Evolutionary conservation across 192 early-diverging fungal genomes (phyloP).

Genomic region (Coemansia sp.): DNA sequence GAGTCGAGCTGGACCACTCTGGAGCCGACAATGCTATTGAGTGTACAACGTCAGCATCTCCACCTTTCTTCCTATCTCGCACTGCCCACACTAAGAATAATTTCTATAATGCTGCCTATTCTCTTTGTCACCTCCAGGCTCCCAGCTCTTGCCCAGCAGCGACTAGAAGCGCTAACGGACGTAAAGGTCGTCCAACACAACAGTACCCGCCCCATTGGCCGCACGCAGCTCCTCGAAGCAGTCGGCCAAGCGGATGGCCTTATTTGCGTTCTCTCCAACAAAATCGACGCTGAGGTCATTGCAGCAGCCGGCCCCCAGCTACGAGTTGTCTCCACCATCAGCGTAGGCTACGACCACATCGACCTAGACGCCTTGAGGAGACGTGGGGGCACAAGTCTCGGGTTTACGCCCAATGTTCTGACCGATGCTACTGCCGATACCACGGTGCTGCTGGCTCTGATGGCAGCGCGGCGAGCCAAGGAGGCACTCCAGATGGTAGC

Average conservation of each 20-base stretch:
- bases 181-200: constrained; percentile 61
- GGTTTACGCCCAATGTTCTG: constrained; percentile 83
- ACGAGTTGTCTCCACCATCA: constrained; percentile 73
- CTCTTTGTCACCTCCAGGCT: constrained; percentile 56
- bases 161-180: constrained; percentile 44
- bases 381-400: constrained; percentile 59
- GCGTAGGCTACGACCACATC: constrained; percentile 84
- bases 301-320: constrained; percentile 63
- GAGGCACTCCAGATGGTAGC: constrained; percentile 48
- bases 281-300: constrained; percentile 69
- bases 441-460: constrained; percentile 70
- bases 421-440: constrained; percentile 88
- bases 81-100: not conserved
- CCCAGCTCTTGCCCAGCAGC: constrained; percentile 51
- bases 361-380: constrained; percentile 54
- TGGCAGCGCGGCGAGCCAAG: constrained; percentile 67
- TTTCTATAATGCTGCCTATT: constrained; percentile 13
- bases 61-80: too few species aligned
- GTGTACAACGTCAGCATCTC: too few species aligned
- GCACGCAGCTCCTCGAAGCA: constrained; percentile 50
- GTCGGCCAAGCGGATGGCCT: constrained; percentile 57
- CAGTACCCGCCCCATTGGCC: constrained; percentile 52
- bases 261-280: constrained; percentile 69
- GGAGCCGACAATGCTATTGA: not conserved
- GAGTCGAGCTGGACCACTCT: not conserved